Evolutionary conservation across 306 rosid genomes (phyloP).

Genomic region (Adenanthera pavonina): DNA sequence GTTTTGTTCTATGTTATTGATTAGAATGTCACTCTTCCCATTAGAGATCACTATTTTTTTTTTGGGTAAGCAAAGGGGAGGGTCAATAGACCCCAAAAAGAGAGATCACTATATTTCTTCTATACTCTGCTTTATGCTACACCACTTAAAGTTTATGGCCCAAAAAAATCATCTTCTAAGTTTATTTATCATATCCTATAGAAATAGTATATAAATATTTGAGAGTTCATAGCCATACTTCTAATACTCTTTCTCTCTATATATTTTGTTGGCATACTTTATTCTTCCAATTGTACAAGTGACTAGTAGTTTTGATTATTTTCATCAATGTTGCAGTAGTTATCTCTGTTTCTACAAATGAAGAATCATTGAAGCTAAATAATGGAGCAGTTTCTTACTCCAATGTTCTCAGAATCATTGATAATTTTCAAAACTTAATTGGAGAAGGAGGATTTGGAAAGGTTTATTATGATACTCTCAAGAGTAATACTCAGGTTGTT

Average conservation of each 20-base stretch:
- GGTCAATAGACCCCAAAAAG: too few species aligned
- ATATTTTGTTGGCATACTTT: not conserved
- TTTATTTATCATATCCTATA: not conserved
- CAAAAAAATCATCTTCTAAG: not conserved
- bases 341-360: not conserved
- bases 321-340: not conserved
- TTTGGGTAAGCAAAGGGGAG: too few species aligned
- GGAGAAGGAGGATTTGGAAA: slow-evolving; percentile 57
- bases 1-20: too few species aligned
- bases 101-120: too few species aligned
- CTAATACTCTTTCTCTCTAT: not conserved
- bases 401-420: slow-evolving; percentile 33
- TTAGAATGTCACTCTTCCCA: too few species aligned
- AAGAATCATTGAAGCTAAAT: not conserved
- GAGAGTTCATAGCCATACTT: not conserved
- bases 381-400: slow-evolving; percentile 37
- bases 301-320: not conserved
- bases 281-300: not conserved
- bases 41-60: too few species aligned
- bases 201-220: not conserved
- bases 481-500: slow-evolving; percentile 38
- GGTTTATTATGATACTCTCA: slow-evolving; percentile 39
- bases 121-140: not conserved
- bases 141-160: not conserved
- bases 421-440: slow-evolving; percentile 32